Percentiles rank a stretch among this genome's conserved stretches.
These are phyloP conservation scores for Whalleya microplaca DNA, from an alignment of 2,329 filamentous ascomycete species.

Conservation along the genomic window DNA sequence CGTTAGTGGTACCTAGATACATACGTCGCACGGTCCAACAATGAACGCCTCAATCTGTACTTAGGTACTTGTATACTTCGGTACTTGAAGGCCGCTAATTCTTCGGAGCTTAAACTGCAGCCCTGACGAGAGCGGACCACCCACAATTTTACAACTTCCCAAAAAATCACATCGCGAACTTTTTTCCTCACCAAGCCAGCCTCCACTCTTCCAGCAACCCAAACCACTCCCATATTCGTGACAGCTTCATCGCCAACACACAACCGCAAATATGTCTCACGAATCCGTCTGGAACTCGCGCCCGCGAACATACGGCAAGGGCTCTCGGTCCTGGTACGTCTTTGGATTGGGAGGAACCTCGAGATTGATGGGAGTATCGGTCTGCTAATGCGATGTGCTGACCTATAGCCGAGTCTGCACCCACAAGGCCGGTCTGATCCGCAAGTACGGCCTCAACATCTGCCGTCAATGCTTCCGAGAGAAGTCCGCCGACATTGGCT, in stretches of 20 bases:
- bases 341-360: constrained; percentile 10
- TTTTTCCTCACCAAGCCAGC: constrained; percentile 40
- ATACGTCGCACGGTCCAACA: too few relatives aligned
- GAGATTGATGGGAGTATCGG: constrained; percentile 11
- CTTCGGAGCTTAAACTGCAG: constrained; percentile 19
- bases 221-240: constrained; percentile 25
- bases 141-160: constrained; percentile 28
- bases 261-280: constrained; percentile 63
- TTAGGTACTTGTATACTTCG: too few relatives aligned
- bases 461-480: constrained; percentile 81
- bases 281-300: constrained; percentile 99
- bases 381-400: constrained; percentile 25
- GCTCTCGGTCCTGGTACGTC: constrained; percentile 87
- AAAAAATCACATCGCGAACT: constrained; percentile 27
- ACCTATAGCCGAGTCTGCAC: constrained; percentile 69
- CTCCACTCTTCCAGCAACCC: constrained; percentile 38
- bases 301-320: constrained; percentile 96
- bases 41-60: too few relatives aligned
- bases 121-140: constrained; percentile 26
- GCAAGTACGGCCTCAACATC: constrained; percentile 97
- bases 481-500: constrained; percentile 73
- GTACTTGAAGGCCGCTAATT: constrained; percentile 13
- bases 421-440: constrained; percentile 98
- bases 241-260: constrained; percentile 27
- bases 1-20: background rate